A percentile compares a stretch with the other conserved stretches of the same genome.
phyloP scores from a whole-genome alignment of 139 green algal species.

The Asterochloris erici region DNA sequence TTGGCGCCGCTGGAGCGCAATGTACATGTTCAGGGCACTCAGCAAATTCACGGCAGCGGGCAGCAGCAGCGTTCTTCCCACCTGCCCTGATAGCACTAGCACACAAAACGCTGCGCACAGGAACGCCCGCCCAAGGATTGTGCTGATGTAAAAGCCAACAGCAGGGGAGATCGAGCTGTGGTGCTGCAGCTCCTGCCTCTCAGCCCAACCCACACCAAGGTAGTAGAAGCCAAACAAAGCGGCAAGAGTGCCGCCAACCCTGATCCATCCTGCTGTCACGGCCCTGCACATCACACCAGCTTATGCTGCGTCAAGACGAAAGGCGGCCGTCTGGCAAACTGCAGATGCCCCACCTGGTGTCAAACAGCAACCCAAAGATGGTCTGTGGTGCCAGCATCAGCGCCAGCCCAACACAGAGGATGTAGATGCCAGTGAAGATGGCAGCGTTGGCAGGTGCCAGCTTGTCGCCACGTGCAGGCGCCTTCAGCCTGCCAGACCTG shows the following conservation, averaged over 20 bases:
- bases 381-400: background rate
- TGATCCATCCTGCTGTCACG: constrained; percentile 11
- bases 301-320: background rate
- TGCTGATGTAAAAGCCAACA: constrained; percentile 7
- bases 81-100: background rate
- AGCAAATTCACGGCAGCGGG: constrained; percentile 11
- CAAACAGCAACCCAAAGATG: constrained; percentile 20
- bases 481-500: background rate
- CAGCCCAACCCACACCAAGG: background rate
- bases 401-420: constrained; percentile 13
- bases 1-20: constrained; percentile 2
- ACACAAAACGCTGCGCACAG: constrained; percentile 7
- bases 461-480: background rate
- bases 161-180: background rate
- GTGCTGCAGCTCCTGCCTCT: background rate
- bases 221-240: constrained; percentile 21
- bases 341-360: background rate
- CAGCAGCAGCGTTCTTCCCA: constrained; percentile 1
- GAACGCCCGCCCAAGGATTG: background rate
- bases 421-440: constrained; percentile 17
- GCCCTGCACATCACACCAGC: background rate
- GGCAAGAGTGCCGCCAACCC: constrained; percentile 11
- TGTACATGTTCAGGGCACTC: constrained; percentile 2
- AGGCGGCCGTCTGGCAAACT: background rate
- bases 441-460: constrained; percentile 3